Evolutionary conservation across 768 basidiomycete species (phyloP), one percentile per base, ranked within the genome.

Genomic region (Boletus vinaceobasis): DNA sequence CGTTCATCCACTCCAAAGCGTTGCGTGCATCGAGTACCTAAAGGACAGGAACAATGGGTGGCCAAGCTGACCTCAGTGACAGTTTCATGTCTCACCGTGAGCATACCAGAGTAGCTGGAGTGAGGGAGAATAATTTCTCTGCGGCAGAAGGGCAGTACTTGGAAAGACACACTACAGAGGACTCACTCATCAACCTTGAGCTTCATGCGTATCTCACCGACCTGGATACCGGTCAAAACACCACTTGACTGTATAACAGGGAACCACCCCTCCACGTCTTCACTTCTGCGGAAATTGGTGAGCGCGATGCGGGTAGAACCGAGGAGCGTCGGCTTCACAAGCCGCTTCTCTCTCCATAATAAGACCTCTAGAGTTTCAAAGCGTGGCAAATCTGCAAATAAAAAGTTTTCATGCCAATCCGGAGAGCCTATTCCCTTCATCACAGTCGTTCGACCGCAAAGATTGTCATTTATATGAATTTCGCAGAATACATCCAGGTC

Each of bases 351-450:
- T 53, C 79, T 79, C 80, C 81, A 88, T 21, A 94, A 74, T 36
- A 80, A 69, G 55, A 94, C 73, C 48, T 84, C 83, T 39, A 94
- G 71, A 31, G 78, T 79, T 56, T 85, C 82, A 62, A 92, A 91
- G 0, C 88, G 88, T 17, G 92, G 90, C 27, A 94, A 72, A 63
- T 92, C 90, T 1, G 83, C 67, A 58, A 92, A 86, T 21, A 73
- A 67, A 66, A 95, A 93, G 39, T 65, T 75, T 71, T 95, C 93
- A 58, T 90, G 87, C 93, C 93, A 95, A 65, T 90, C 85, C 0
- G 86, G 83, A 40, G 79, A 79, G 36, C 80, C 83, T 50, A 80
- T 73, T 19, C 82, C 83, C 60, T 81, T 86, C 71, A 85, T 87
- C 52, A 85, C 76, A 2, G 87, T 86, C 2, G 92, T 92, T 50